Conservation (phyloP, 2,329 filamentous ascomycete genomes). For the Dothideomycetes sp. region DNA sequence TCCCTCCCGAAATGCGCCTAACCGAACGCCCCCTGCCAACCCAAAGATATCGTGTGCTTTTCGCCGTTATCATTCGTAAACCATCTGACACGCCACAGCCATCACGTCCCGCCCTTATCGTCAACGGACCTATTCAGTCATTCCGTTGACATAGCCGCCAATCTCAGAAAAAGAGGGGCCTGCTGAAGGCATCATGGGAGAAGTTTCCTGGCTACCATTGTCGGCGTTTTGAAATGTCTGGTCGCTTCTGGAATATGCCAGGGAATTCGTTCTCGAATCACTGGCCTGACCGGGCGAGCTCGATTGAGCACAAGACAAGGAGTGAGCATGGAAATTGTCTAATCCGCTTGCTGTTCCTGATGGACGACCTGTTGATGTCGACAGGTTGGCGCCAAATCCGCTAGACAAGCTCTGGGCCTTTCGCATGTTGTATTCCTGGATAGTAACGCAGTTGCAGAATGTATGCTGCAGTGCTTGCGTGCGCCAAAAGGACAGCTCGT, state of each 20-base stretch:
- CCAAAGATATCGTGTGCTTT: no score
- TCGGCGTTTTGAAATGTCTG: no score
- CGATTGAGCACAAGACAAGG: not conserved
- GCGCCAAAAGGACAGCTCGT: conserved; percentile 25
- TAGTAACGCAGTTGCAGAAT: conserved; percentile 24
- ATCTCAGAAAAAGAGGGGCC: no score
- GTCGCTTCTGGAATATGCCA: not conserved
- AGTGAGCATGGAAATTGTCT: not conserved
- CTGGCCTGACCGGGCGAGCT: not conserved
- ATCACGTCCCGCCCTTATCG: no score
- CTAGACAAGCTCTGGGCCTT: conserved; percentile 19
- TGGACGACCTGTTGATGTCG: not conserved
- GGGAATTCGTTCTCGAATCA: not conserved
- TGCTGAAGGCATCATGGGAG: not conserved
- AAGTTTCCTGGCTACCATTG: not conserved
- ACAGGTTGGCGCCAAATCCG: not conserved
- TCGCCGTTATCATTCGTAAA: no score
- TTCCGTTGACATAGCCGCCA: not conserved
- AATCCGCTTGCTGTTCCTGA: not conserved
- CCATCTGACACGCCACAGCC: no score
- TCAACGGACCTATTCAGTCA: no score
- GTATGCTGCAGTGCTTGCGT: conserved; percentile 26
- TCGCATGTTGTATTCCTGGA: conserved; percentile 27
- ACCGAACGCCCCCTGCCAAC: no score
- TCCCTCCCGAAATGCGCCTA: no score